Base-by-base conservation (phyloP, 352 stramenopile species). In the Phytophthora hybrid region DNA sequence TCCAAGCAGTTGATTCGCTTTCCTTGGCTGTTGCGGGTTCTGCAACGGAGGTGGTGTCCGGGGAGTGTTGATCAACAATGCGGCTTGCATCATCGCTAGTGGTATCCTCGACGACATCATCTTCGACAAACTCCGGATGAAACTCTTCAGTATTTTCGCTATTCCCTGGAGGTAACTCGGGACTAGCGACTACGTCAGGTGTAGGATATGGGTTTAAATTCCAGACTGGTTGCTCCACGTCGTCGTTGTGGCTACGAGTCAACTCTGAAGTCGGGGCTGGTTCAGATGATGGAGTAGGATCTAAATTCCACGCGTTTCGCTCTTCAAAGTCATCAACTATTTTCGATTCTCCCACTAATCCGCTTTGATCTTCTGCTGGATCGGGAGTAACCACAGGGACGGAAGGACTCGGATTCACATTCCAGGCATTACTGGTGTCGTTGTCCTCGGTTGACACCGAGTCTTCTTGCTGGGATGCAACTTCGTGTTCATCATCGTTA, bases 201-300 rank as follows among this genome's bases (percentile, higher is more conserved):
- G 1, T 39, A 69, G 53, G 59, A 1, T 74, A 18, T 37, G 64
- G 64, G 18, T 66, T 37, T 54, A 77, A 54, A 26, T 77, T 69
- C 70, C 70, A 74, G 32, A 69, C 53, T 18, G 37, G 29, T 31
- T 58, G 23, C 51, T 46, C 46, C 21, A 29, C 37, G 11, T 69
- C 52, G n/a, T 7, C 26, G n/a, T 16, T 32, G 6, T 51, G 14
- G 18, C 7, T 21, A 14, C 6, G 18, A 51, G 29, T 13, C 16
- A 4, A 5, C n/a, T 74, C 31, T 66, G 14, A 32, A 55, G 34
- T 11, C 46, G 23, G 39, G 41, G 4, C 4, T 34, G 51, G 31
- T 14, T 18, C n/a, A n/a, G 60, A 21, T 7, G 44, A 9, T 23
- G 61, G 41, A 6, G 11, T 59, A 0, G 69, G 70, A 60, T 73